phyloP scores from a whole-genome alignment of 1,139 yeast genomes.

The Nakaseomyces uthaithaninus region DNA sequence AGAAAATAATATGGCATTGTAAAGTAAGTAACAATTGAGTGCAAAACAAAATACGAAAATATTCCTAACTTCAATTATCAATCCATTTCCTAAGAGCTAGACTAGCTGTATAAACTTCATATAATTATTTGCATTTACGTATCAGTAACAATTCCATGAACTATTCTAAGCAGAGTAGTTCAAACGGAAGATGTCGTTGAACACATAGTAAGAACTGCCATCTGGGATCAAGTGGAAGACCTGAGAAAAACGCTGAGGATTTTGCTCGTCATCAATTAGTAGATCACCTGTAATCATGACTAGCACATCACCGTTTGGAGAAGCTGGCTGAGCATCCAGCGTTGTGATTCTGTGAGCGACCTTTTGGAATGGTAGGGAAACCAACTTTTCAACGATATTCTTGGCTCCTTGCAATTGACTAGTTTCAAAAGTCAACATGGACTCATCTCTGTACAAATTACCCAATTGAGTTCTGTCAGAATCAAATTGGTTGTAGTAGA shows the following conservation, averaged over 20 bases:
- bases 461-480: slow-evolving; percentile 87
- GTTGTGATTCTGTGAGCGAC: slow-evolving; percentile 91
- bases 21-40: no score
- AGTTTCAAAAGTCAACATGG: slow-evolving; percentile 96
- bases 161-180: slow-evolving; percentile 45
- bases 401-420: slow-evolving; percentile 91
- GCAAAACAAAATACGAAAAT: no score
- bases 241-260: slow-evolving; percentile 93
- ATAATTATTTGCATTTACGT: no score
- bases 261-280: slow-evolving; percentile 81
- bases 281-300: slow-evolving; percentile 98
- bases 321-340: slow-evolving; percentile 95
- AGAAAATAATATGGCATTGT: no score
- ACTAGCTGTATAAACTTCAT: no score
- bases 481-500: slow-evolving; percentile 94
- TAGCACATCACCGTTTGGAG: slow-evolving; percentile 85
- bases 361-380: slow-evolving; percentile 80
- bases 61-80: no score
- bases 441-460: slow-evolving; percentile 88
- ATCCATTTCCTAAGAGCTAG: no score
- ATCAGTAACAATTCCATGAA: not conserved
- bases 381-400: slow-evolving; percentile 83
- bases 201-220: slow-evolving; percentile 80
- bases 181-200: slow-evolving; percentile 94
- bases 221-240: slow-evolving; percentile 96